phyloP scores from a whole-genome alignment of 2,329 filamentous ascomycete genomes.

The Parastagonospora nodorum region DNA sequence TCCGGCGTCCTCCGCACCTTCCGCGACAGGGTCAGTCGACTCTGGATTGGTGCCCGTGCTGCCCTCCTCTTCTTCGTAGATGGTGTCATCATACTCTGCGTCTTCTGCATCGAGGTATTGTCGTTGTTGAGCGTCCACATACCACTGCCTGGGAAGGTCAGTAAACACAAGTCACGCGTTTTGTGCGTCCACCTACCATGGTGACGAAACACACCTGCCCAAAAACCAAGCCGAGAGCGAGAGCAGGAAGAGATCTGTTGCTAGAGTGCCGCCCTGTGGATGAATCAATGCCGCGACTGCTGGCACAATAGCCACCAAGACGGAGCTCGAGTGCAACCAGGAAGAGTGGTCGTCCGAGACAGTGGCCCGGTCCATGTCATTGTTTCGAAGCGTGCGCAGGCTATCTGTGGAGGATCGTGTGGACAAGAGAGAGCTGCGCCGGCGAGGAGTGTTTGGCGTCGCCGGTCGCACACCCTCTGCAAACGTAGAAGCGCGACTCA shows the following conservation, averaged over 20 bases:
- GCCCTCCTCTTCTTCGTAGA: conserved; percentile 38
- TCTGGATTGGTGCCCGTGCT: conserved; percentile 16
- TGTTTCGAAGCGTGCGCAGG: conserved; percentile 56
- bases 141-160: conserved; percentile 54
- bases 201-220: conserved; percentile 88
- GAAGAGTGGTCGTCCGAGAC: conserved; percentile 60
- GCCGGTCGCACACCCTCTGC: conserved; percentile 34
- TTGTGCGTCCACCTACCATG: conserved; percentile 65
- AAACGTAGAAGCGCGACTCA: conserved; percentile 44
- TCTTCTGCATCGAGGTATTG: conserved; percentile 31
- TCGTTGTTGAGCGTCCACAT: conserved; percentile 53
- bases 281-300: conserved; percentile 86
- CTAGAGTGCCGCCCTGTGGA: conserved; percentile 78
- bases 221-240: conserved; percentile 82
- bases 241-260: conserved; percentile 84
- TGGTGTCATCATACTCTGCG: conserved; percentile 23
- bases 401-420: conserved; percentile 73
- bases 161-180: conserved; percentile 5
- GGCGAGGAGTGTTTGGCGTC: conserved; percentile 46
- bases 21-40: conserved; percentile 7
- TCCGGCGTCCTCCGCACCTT: conserved; percentile 1
- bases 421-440: conserved; percentile 79
- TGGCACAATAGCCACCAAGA: conserved; percentile 83
- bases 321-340: conserved; percentile 77
- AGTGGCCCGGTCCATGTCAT: conserved; percentile 34